These are phyloP conservation scores for Rhizophagus prolifer DNA, from an alignment of 192 early-diverging fungal species.

Conservation along the genomic window DNA sequence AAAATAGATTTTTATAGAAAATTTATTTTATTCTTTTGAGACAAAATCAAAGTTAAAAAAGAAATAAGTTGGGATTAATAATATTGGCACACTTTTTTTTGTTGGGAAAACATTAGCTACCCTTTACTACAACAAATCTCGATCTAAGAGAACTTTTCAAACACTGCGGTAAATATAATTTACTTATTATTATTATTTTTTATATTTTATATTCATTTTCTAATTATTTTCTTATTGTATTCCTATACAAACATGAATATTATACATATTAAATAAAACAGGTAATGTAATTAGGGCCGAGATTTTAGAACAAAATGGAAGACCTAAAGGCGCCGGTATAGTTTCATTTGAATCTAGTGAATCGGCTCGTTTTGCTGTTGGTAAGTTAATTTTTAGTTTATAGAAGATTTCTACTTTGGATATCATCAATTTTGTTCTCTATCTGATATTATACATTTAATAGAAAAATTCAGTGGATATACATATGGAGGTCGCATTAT, in stretches of 20 bases:
- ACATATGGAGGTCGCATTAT: slow-evolving; percentile 49
- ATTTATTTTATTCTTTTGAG: neutral
- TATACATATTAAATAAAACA: neutral
- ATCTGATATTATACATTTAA: neutral
- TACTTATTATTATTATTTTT: neutral
- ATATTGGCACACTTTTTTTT: slow-evolving; percentile 1
- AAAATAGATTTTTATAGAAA: neutral
- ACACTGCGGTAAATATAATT: slow-evolving; percentile 41
- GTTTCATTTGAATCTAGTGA: slow-evolving; percentile 52
- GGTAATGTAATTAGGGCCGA: slow-evolving; percentile 50
- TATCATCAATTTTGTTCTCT: neutral
- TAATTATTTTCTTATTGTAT: neutral
- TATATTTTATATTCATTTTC: neutral
- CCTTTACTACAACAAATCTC: slow-evolving; percentile 57
- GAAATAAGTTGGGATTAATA: slow-evolving; percentile 5
- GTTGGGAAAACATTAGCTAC: slow-evolving; percentile 40
- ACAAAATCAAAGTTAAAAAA: neutral
- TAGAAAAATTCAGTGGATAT: slow-evolving; percentile 51
- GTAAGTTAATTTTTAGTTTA: slow-evolving; percentile 32
- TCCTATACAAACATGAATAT: neutral
- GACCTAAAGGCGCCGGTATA: slow-evolving; percentile 54
- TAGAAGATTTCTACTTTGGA: neutral
- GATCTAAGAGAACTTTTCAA: slow-evolving; percentile 58
- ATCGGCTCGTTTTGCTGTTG: slow-evolving; percentile 53
- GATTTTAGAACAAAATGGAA: slow-evolving; percentile 44